Evolutionary conservation across 2,329 filamentous ascomycete species (phyloP).

Genomic region (Apiospora rasikravindrae): DNA sequence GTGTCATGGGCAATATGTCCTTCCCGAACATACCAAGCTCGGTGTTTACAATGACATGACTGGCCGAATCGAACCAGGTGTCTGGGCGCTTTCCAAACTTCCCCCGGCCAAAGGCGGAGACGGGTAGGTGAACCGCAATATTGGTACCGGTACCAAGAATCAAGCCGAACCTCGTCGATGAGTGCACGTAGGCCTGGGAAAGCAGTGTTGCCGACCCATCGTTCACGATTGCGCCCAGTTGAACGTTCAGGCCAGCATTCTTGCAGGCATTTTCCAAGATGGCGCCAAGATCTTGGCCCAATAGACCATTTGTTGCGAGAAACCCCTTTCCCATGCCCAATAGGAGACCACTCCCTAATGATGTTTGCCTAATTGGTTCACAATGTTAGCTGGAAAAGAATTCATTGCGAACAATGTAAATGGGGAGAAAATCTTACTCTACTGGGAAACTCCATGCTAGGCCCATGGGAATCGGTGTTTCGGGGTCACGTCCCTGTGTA

Average conservation of each 20-base stretch:
- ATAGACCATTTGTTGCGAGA: conserved; percentile 59
- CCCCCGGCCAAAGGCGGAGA: conserved; percentile 55
- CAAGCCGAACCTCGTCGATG: conserved; percentile 65
- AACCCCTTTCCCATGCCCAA: conserved; percentile 72
- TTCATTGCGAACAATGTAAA: not conserved
- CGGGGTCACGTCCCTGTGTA: conserved; percentile 42
- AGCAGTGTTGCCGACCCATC: conserved; percentile 71
- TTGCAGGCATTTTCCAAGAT: conserved; percentile 62
- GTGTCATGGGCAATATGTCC: conserved; percentile 62
- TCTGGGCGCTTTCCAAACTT: conserved; percentile 63
- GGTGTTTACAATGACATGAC: conserved; percentile 70
- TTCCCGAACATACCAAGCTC: conserved; percentile 71
- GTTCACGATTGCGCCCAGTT: conserved; percentile 67
- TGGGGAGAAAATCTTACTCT: conserved; percentile 55
- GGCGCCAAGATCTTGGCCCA: conserved; percentile 64
- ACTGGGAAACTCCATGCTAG: conserved; percentile 74
- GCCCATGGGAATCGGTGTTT: conserved; percentile 60
- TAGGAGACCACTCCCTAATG: conserved; percentile 62
- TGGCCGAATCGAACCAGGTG: conserved; percentile 62
- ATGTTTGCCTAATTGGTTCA: conserved; percentile 62
- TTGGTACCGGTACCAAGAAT: conserved; percentile 73
- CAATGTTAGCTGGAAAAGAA: not conserved
- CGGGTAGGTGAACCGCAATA: conserved; percentile 67
- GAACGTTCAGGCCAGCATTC: conserved; percentile 56
- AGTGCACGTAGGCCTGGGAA: conserved; percentile 65